Base-by-base conservation (phyloP, 176 grass and related monocot genomes). In the Musa schizocarpa region DNA sequence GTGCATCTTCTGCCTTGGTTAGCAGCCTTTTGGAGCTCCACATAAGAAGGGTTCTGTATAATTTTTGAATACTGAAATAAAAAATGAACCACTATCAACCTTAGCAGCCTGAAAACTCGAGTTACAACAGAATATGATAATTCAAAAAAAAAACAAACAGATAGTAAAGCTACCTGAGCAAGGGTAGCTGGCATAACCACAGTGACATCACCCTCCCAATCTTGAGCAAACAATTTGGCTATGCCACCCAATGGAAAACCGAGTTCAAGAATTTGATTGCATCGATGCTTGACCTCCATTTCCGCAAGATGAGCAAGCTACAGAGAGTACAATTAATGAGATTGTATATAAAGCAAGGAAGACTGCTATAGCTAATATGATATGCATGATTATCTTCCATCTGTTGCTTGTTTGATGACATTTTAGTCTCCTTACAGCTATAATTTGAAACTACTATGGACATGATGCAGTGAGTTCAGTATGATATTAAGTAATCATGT, bases 221-320 rank as follows among this genome's bases (percentile, higher is more conserved):
- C 89, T 87, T 96, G 92, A 69, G 92, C 89, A 74, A 96, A 96
- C 65, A 96, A 83, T 54, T 96, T 96, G 8, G 89, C 89, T 57
- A 96, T 68, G 53, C 89, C 92, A 69, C 92, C 92, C 69, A 96
- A 63, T 2, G 89, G 87, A 83, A 96, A 92, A 54, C 92, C 89
- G 82, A 96, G 92, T 73, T 96, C 87, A 34, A 96, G 69, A 81
- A 92, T 77, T 89, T 96, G 92, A 77, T 96, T 87, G 76, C 87
- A 96, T 74, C 92, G 84, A 86, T 96, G 92, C 74, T 96, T 96
- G 79, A 96, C 87, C 79, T 96, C 92, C 92, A 92, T 96, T 76
- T 96, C 89, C 13, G 80, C 89, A 79, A 96, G 84, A 74, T 79
- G 82, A 79, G 95, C 86, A 3, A 99, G 89, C 90, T 94, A 82